phyloP scores from a whole-genome alignment of 2,329 filamentous ascomycete genomes.

The Fusarium sp. region DNA sequence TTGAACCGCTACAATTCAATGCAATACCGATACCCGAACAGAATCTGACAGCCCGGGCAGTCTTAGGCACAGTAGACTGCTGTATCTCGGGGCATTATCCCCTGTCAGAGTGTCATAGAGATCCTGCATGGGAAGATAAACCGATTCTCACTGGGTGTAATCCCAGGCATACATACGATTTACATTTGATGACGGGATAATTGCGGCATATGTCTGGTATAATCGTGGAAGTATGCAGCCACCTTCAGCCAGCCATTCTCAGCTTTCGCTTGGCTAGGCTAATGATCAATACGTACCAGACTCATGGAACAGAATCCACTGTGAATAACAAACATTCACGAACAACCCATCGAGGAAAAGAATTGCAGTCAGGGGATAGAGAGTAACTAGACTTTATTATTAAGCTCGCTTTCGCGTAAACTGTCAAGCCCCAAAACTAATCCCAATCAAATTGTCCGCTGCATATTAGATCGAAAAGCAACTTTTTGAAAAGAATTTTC shows the following conservation, averaged over 20 bases:
- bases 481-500: conserved; percentile 21
- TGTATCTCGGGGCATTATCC: not conserved
- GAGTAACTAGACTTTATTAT: not conserved
- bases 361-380: conserved; percentile 1
- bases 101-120: conserved; percentile 29
- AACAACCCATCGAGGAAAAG: not conserved
- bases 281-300: conserved; percentile 1
- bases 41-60: conserved; percentile 15
- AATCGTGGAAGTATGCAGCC: conserved; percentile 6
- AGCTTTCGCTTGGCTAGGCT: conserved; percentile 1
- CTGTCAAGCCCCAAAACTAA: not conserved
- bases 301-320: conserved; percentile 2
- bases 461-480: conserved; percentile 6
- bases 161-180: conserved; percentile 19
- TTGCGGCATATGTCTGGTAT: conserved; percentile 8
- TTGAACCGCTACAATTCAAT: conserved; percentile 22
- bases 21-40: conserved; percentile 29
- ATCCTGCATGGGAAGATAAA: conserved; percentile 22
- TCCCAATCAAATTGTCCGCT: conserved; percentile 10
- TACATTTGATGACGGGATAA: conserved; percentile 28
- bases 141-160: conserved; percentile 10
- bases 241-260: not conserved
- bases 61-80: not conserved
- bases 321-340: not conserved
- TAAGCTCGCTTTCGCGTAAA: conserved; percentile 16